A percentile compares a stretch with the other conserved stretches of the same genome.
Conservation (phyloP, 768 basidiomycete species). For the Leccinum fibrillosum region DNA sequence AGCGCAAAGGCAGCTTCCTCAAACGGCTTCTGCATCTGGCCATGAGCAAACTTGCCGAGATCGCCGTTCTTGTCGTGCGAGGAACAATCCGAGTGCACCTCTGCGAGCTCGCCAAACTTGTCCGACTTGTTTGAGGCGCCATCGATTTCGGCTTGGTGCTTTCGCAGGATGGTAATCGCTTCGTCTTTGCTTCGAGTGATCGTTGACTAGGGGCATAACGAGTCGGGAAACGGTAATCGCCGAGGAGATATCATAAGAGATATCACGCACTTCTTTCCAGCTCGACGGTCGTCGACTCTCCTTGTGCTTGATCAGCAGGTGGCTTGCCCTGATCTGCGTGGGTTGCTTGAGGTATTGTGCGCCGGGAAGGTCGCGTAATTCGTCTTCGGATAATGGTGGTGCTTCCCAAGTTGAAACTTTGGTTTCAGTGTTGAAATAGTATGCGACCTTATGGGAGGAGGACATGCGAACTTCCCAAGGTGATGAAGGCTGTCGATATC, state of each 20-base stretch:
- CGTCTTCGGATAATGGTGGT: conserved; percentile 53
- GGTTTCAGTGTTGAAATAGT: conserved; percentile 81
- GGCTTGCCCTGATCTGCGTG: conserved; percentile 85
- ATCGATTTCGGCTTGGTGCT: conserved; percentile 60
- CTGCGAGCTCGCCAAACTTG: conserved; percentile 77
- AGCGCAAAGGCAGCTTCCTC: conserved; percentile 83
- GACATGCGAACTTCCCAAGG: conserved; percentile 90
- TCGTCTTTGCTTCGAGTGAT: conserved; percentile 89
- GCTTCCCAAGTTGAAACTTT: conserved; percentile 77
- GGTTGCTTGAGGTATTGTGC: conserved; percentile 48
- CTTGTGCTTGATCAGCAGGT: conserved; percentile 89
- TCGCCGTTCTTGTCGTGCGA: conserved; percentile 83
- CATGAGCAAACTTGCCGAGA: conserved; percentile 78
- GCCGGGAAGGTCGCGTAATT: conserved; percentile 65
- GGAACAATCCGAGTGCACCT: conserved; percentile 81
- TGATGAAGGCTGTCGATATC: conserved; percentile 15
- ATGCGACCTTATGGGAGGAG: conserved; percentile 69
- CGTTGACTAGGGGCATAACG: conserved; percentile 42
- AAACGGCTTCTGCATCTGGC: conserved; percentile 97
- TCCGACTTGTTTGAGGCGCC: conserved; percentile 37
- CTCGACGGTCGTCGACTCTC: conserved; percentile 76
- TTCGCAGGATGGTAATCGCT: conserved; percentile 75
- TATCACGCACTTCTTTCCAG: conserved; percentile 71
- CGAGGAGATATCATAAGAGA: not conserved
- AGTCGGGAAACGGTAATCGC: not conserved